phyloP scores from a whole-genome alignment of 2,329 filamentous ascomycete genomes.

The Penicillium palitans region DNA sequence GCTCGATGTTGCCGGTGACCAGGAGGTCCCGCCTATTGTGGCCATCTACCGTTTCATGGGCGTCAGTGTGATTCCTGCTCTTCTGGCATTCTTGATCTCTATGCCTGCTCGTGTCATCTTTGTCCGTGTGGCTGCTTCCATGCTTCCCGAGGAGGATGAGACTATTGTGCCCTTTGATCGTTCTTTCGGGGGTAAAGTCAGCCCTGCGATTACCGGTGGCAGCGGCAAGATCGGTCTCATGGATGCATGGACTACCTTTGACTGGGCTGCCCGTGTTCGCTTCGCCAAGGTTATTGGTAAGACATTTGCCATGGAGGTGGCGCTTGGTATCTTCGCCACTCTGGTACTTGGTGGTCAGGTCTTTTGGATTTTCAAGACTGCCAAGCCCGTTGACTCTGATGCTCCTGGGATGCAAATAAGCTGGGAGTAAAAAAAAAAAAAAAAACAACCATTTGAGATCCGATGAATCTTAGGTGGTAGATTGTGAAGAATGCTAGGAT shows the following conservation, averaged over 20 bases:
- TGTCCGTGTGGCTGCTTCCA: constrained; percentile 80
- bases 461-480: not conserved
- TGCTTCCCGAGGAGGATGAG: constrained; percentile 78
- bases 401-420: not conserved
- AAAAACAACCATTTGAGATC: not conserved
- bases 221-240: constrained; percentile 68
- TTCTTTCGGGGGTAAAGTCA: constrained; percentile 74
- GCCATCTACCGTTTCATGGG: constrained; percentile 37
- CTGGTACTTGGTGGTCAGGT: constrained; percentile 56
- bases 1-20: constrained; percentile 36
- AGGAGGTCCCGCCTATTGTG: constrained; percentile 36
- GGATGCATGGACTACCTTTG: constrained; percentile 79
- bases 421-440: not conserved
- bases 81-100: constrained; percentile 62
- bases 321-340: constrained; percentile 49
- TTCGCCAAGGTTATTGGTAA: constrained; percentile 75
- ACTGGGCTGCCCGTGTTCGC: constrained; percentile 68
- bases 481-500: not conserved
- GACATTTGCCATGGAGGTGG: constrained; percentile 59
- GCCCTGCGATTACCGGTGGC: constrained; percentile 72
- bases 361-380: constrained; percentile 39
- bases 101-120: constrained; percentile 77
- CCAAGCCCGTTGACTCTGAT: constrained; percentile 5
- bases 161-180: constrained; percentile 89
- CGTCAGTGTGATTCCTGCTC: constrained; percentile 44